Percentiles rank a stretch among this genome's conserved stretches.
Conservation (phyloP, 495 filamentous ascomycete genomes). For the Aspergillus baeticus region DNA sequence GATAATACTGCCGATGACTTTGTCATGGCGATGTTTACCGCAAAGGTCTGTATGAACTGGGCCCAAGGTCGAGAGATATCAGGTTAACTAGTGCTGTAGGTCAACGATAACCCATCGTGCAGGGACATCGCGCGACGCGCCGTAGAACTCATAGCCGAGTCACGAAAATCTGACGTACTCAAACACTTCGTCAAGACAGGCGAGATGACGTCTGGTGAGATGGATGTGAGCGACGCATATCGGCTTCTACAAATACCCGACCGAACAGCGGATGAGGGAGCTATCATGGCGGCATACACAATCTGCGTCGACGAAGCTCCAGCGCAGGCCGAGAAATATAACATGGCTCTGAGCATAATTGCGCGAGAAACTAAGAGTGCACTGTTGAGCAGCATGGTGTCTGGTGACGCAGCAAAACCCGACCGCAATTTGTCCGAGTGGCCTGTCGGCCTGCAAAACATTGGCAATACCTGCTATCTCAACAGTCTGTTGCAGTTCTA, state of each 20-base stretch:
- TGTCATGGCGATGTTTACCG: slow-evolving; percentile 54
- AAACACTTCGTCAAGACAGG: slow-evolving; percentile 57
- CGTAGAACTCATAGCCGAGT: slow-evolving; percentile 54
- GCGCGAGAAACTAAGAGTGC: slow-evolving; percentile 48
- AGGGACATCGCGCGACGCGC: slow-evolving; percentile 53
- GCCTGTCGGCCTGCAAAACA: slow-evolving; percentile 85
- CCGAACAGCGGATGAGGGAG: slow-evolving; percentile 48
- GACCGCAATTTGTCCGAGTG: slow-evolving; percentile 45
- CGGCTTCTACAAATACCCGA: slow-evolving; percentile 54
- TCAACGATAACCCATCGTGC: slow-evolving; percentile 48
- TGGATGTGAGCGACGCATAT: slow-evolving; percentile 60
- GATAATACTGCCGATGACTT: slow-evolving; percentile 57
- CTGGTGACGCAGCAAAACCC: slow-evolving; percentile 31
- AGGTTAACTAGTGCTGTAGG: slow-evolving; percentile 18
- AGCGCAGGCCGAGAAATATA: slow-evolving; percentile 45
- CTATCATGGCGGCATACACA: slow-evolving; percentile 51
- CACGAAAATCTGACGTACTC: slow-evolving; percentile 53
- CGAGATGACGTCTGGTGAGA: slow-evolving; percentile 47
- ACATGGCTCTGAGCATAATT: slow-evolving; percentile 49
- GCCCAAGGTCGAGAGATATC: not conserved
- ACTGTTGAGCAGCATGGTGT: slow-evolving; percentile 36
- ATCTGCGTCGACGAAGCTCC: slow-evolving; percentile 50
- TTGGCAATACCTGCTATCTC: slow-evolving; percentile 96
- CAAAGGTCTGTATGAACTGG: slow-evolving; percentile 43
- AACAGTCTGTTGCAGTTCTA: slow-evolving; percentile 97